Base-by-base conservation (phyloP, 75 land plant species). In the Cunninghamia lanceolata region DNA sequence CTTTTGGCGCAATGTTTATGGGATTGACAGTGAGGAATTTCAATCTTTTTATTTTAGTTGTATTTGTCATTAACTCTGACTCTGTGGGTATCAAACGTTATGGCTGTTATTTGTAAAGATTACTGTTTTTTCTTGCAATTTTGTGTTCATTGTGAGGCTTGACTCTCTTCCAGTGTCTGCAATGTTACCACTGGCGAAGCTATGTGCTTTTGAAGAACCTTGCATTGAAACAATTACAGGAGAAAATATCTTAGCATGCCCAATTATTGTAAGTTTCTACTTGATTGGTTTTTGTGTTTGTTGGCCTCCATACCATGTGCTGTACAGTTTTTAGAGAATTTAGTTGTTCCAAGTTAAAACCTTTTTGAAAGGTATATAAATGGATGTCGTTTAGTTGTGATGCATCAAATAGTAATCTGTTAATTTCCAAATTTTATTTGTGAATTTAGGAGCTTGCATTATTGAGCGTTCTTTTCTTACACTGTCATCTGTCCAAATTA, bases 151-250 rank as follows among this genome's bases (percentile, higher is more conserved):
- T 66, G 34, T 35, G 50, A 59, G 19, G 34, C 42, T 78, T 82
- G 32, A 52, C 21, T 47, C 88, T 32, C 52, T 19, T 90, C 84
- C 92, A 98, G 99, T 98, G 99, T 98, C 99, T 84, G 93, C 97
- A 34, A 96, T 98, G 99, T 3, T 98, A 80, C 95, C 95, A 68
- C 89, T 98, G 68, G 99, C 99, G 38, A 96, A 96, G 84, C 99
- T 96, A 87, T 94, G 96, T 88, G 95, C 99, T 52, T 98, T 98
- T 91, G 99, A 96, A 87, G 99, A 98, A 88, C 99, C 99, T 38
- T 91, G 89, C 84, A 90, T 98, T 86, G 99, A 98, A 89, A 89
- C 91, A 39, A 96, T 98, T 82, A 77, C 93, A 13, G 99, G 92
- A 17, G 99, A 98, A 88, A 96, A 95, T 89, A 94, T 98, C 59